Evolutionary conservation across 257 asterid genomes (phyloP).

Genomic region (Lantana camara): DNA sequence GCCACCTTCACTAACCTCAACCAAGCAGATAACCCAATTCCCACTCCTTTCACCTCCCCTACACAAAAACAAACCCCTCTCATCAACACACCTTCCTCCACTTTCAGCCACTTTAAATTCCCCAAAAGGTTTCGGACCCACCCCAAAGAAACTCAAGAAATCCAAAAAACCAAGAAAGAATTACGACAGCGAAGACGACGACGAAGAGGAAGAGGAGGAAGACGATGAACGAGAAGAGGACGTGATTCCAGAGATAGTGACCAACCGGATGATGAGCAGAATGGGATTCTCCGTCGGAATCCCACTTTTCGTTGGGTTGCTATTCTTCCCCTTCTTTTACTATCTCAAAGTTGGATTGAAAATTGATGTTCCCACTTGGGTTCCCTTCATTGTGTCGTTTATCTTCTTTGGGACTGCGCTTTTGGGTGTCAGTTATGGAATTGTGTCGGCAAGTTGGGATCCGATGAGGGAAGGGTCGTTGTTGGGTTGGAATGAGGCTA

Average conservation of each 20-base stretch:
- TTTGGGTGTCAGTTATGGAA: constrained; percentile 86
- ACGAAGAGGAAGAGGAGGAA: constrained; percentile 40
- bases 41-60: constrained; percentile 30
- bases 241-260: constrained; percentile 91
- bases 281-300: constrained; percentile 81
- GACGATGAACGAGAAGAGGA: constrained; percentile 49
- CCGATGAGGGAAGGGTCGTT: constrained; percentile 89
- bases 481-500: constrained; percentile 93
- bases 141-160: constrained; percentile 52
- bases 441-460: constrained; percentile 99
- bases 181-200: constrained; percentile 42
- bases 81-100: constrained; percentile 29
- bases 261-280: constrained; percentile 90
- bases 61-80: constrained; percentile 28
- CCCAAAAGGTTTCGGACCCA: constrained; percentile 85
- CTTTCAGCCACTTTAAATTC: constrained; percentile 67
- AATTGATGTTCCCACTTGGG: constrained; percentile 90
- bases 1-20: constrained; percentile 40
- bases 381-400: constrained; percentile 86
- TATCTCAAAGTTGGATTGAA: constrained; percentile 84
- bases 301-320: constrained; percentile 72
- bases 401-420: constrained; percentile 87
- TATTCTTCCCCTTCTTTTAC: constrained; percentile 92
- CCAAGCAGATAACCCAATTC: constrained; percentile 38
- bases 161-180: constrained; percentile 52